These are phyloP conservation scores for Lagenidium sp. DNA, from an alignment of 352 stramenopile genomes.

Conservation along the genomic window DNA sequence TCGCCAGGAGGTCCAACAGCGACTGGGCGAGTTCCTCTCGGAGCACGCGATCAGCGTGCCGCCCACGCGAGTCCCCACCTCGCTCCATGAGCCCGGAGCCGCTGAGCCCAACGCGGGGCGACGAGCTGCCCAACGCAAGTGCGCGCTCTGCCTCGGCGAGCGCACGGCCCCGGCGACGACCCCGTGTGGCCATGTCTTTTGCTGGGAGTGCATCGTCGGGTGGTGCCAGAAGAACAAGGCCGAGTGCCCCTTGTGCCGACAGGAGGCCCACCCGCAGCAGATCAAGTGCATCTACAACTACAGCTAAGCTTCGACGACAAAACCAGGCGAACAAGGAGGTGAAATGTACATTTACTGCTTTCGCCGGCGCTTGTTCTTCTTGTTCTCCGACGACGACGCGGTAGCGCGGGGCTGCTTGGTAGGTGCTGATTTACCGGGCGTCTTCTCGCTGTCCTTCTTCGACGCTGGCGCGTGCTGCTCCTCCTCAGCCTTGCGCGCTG, in stretches of 20 bases:
- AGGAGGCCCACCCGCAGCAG: slow-evolving; percentile 81
- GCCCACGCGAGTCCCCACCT: slow-evolving; percentile 26
- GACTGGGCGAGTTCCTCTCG: slow-evolving; percentile 8
- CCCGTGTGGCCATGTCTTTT: slow-evolving; percentile 88
- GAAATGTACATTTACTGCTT: slow-evolving; percentile 14
- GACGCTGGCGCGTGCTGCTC: too few species aligned
- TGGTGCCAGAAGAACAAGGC: slow-evolving; percentile 90
- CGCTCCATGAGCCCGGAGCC: background rate
- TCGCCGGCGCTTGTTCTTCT: slow-evolving; percentile 43
- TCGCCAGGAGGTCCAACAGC: slow-evolving; percentile 33
- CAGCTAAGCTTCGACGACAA: too few species aligned
- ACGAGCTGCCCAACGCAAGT: slow-evolving; percentile 47
- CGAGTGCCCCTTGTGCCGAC: slow-evolving; percentile 85
- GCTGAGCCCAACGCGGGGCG: slow-evolving; percentile 18
- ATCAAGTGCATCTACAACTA: slow-evolving; percentile 92
- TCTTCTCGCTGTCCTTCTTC: slow-evolving; percentile 12
- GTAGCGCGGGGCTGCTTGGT: background rate
- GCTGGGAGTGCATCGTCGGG: slow-evolving; percentile 90
- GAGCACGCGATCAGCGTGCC: slow-evolving; percentile 1
- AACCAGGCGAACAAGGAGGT: too few species aligned
- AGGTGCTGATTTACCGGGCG: slow-evolving; percentile 19
- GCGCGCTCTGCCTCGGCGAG: slow-evolving; percentile 78
- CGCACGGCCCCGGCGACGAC: slow-evolving; percentile 68
- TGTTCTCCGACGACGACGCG: slow-evolving; percentile 18
- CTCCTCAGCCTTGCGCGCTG: slow-evolving; percentile 31